These are phyloP conservation scores for Lipomyces yamadae DNA, from an alignment of 805 yeast species.

Conservation along the genomic window DNA sequence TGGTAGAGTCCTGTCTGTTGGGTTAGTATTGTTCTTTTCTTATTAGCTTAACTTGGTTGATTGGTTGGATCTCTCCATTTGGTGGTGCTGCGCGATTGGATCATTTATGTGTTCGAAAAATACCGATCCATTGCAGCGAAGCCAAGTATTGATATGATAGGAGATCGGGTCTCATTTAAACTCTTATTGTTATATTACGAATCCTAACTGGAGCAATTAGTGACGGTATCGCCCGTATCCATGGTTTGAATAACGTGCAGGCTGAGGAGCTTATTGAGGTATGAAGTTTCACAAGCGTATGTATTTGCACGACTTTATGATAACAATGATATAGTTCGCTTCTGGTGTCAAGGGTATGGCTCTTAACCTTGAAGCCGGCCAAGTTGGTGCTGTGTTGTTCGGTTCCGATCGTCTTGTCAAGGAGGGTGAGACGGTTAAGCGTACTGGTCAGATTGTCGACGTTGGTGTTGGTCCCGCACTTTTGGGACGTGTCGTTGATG, in stretches of 20 bases:
- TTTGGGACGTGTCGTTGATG: slow-evolving; percentile 99
- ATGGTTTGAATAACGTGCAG: slow-evolving; percentile 99
- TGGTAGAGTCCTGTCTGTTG: slow-evolving; percentile 98
- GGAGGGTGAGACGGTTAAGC: slow-evolving; percentile 99
- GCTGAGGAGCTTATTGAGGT: slow-evolving; percentile 98
- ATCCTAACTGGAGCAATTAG: slow-evolving; percentile 48
- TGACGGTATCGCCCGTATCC: slow-evolving; percentile 99
- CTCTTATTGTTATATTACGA: slow-evolving; percentile 22
- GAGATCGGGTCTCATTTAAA: background rate
- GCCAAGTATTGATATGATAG: background rate
- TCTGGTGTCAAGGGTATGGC: slow-evolving; percentile 99
- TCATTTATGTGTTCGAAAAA: background rate
- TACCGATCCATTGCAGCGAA: background rate
- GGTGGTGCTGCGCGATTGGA: background rate
- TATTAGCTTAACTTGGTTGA: background rate
- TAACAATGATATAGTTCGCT: slow-evolving; percentile 59
- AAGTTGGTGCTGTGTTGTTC: slow-evolving; percentile 99
- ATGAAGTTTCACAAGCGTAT: background rate
- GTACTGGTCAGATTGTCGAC: slow-evolving; percentile 99
- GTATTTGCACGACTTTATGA: no score
- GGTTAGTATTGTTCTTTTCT: slow-evolving; percentile 57
- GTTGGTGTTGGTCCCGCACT: slow-evolving; percentile 98
- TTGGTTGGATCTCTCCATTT: background rate
- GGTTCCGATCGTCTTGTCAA: slow-evolving; percentile 98
- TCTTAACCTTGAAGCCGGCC: slow-evolving; percentile 99